A percentile compares a stretch with the other conserved stretches of the same genome.
Conservation (phyloP, 2,329 filamentous ascomycete species). For the Byssoonygena ceratinophila region DNA sequence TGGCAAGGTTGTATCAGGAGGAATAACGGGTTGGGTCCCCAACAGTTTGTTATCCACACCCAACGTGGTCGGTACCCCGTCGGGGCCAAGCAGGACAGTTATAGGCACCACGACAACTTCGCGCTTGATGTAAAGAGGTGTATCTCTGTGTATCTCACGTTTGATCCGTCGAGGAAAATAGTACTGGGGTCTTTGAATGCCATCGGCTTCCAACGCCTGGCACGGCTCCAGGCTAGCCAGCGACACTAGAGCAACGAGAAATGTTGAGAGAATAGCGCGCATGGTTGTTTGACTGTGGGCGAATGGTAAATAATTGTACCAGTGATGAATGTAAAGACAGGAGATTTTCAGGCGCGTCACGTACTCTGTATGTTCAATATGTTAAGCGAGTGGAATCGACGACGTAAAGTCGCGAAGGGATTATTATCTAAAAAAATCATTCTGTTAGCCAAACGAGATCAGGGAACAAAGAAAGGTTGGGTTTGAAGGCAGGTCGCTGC, state of each 20-base stretch:
- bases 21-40: neutral
- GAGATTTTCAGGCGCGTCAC: neutral
- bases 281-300: constrained; percentile 20
- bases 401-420: constrained; percentile 9
- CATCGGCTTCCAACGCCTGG: constrained; percentile 23
- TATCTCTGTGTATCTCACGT: constrained; percentile 11
- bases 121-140: constrained; percentile 8
- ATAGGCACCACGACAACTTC: constrained; percentile 16
- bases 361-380: constrained; percentile 3
- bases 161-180: constrained; percentile 29
- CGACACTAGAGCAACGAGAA: constrained; percentile 27
- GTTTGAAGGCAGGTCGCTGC: neutral
- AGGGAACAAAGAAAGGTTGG: neutral
- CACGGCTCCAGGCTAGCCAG: constrained; percentile 28
- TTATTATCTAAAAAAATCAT: neutral
- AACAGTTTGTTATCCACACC: neutral
- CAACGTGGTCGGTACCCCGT: constrained; percentile 12
- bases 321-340: neutral
- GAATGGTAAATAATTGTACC: neutral
- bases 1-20: neutral
- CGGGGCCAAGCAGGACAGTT: constrained; percentile 9
- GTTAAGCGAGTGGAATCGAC: constrained; percentile 11
- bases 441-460: neutral
- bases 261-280: constrained; percentile 23
- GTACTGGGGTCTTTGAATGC: constrained; percentile 27